Evolutionary conservation across 202 grass and related monocot species (phyloP), one percentile per base, ranked within the genome.

Genomic region (Setaria italica): DNA sequence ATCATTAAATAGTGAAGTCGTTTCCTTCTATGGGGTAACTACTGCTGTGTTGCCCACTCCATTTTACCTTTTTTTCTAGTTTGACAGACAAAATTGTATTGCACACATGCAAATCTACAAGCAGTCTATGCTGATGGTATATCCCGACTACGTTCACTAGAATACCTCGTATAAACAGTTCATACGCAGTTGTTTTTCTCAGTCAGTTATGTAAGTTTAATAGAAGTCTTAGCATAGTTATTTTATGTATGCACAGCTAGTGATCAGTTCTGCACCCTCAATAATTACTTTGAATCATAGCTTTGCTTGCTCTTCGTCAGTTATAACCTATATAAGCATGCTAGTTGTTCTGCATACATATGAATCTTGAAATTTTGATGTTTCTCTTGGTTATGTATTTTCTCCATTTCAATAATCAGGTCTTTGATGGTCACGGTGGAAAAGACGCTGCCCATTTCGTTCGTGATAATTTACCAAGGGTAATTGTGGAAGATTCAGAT

Each of bases 361-460:
- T 33, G 15, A 73, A 72, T 57, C 9, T 39, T 9, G 32, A 49
- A 37, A 80, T 64, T 29, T 48, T 21, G 59, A n/a, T 84, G 29
- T 62, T 69, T n/a, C 14, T 80, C 29, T 69, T 62, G 73, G 1
- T 20, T 55, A 81, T 62, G 34, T 33, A 37, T 62, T 64, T 71
- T 13, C 20, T 39, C 30, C 19, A 63, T 90, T 79, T 84, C 25
- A 11, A 49, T 71, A 57, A 63, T 72, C 79, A 99, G 97, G 97
- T 96, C 6, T 99, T 99, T 82, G 97, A 99, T 85, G 97, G 97
- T 42, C 97, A 99, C 17, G 97, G 93, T 84, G 97, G 97, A 83
- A 92, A 96, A 91, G 84, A 88, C 73, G 94, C 97, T 80, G 93
- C 94, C 13, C 88, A 92, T 77, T 99, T 91, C 20, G 90, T 95